Base-by-base conservation (phyloP, 371 early-diverging fungal genomes). In the Dichotomocladium elegans region DNA sequence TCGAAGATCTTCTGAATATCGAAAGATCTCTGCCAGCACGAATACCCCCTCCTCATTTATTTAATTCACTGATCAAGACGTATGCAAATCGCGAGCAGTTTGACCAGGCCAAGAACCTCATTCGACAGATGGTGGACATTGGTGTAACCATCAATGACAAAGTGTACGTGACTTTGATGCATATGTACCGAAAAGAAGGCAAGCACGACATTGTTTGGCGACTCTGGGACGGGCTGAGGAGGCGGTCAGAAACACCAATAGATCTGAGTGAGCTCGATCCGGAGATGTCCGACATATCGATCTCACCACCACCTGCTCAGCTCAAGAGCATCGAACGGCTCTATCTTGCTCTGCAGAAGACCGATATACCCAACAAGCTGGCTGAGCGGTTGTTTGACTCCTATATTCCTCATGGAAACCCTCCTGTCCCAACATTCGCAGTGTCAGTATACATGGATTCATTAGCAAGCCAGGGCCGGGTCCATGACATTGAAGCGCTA, bases 381-480 rank as follows among this genome's bases (percentile, higher is more conserved):
- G 37, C 21, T n/a, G 5, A 37, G 15, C 37, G n/a, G 8, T 37
- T 37, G 26, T 12, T 21, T 1, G 5, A n/a, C 17, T 33, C 24
- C 34, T n/a, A n/a, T n/a, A n/a, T n/a, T n/a, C n/a, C n/a, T n/a
- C n/a, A n/a, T n/a, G n/a, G n/a, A n/a, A n/a, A n/a, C n/a, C 28
- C 29, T 21, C 24, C 40, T 28, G 29, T 51, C 7, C 26, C 52
- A 8, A 15, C 40, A n/a, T 76, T 70, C 58, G 70, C 71, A 5
- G 22, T 76, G 10, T 68, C 77, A 2, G 34, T 72, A 3, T 70
- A 69, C 24, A 50, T 76, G 12, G 70, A 72, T 19, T 35, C 66
- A 0, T 37, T 76, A 22, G 6, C 41, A 2, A 21, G 27, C 7
- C 63, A 66, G 34, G 37, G 49, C 0, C 61, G 61, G 0, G 14